These are phyloP conservation scores for Furcasterigmium sp. DNA, from an alignment of 2,329 filamentous ascomycete genomes.

Conservation along the genomic window DNA sequence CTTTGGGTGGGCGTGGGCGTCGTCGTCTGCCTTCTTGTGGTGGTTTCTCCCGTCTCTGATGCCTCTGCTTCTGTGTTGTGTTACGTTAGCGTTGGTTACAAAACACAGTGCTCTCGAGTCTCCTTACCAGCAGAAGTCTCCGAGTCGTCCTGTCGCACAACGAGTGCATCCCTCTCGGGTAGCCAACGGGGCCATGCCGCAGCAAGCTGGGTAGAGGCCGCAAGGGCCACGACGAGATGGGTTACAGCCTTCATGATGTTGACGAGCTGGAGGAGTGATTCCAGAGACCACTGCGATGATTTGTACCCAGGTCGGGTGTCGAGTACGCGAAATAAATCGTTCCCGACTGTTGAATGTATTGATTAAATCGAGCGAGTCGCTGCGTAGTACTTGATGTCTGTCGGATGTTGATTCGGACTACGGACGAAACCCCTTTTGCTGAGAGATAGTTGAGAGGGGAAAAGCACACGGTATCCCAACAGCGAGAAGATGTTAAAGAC, in stretches of 20 bases:
- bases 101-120: no score
- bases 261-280: no score
- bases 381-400: no score
- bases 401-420: background rate
- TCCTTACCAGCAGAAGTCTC: slow-evolving; percentile 14
- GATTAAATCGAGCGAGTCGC: no score
- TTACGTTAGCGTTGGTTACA: background rate
- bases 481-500: no score
- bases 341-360: no score
- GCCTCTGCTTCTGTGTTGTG: slow-evolving; percentile 1
- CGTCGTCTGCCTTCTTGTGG: slow-evolving; percentile 5
- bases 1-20: slow-evolving; percentile 1
- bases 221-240: slow-evolving; percentile 15
- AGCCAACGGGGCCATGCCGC: slow-evolving; percentile 54
- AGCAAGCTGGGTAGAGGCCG: slow-evolving; percentile 29
- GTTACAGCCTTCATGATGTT: slow-evolving; percentile 12
- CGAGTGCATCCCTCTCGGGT: slow-evolving; percentile 45
- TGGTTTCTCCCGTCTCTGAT: slow-evolving; percentile 3
- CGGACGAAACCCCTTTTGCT: background rate
- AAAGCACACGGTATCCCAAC: background rate
- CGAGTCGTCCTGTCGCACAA: slow-evolving; percentile 41
- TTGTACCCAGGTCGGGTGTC: no score
- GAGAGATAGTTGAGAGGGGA: background rate
- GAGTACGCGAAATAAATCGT: no score
- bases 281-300: no score